Evolutionary conservation across 2,329 filamentous ascomycete species (phyloP).

Genomic region (Tolypocladium album): DNA sequence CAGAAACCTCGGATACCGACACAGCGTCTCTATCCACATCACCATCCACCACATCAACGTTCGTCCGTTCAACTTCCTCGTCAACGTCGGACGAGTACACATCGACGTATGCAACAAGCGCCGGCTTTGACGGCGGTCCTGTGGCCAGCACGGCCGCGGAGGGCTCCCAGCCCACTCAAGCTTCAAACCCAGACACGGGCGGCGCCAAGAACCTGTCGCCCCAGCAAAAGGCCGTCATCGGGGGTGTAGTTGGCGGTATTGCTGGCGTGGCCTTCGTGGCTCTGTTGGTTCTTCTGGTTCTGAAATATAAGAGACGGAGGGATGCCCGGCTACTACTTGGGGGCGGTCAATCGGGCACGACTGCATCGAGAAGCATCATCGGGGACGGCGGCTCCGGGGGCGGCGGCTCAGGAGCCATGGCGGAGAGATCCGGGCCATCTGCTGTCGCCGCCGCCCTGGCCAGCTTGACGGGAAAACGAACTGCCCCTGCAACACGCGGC

Average conservation of each 20-base stretch:
- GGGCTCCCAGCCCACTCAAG: conserved; percentile 7
- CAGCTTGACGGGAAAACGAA: conserved; percentile 30
- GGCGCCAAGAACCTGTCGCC: conserved; percentile 14
- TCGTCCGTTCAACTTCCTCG: neutral
- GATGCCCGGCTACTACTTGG: conserved; percentile 31
- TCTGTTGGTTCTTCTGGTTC: conserved; percentile 39
- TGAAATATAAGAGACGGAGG: conserved; percentile 45
- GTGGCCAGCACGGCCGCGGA: neutral
- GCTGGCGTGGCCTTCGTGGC: conserved; percentile 48
- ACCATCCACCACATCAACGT: neutral
- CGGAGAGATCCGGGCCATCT: conserved; percentile 28
- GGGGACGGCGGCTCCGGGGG: conserved; percentile 5
- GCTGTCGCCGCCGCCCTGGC: conserved; percentile 39
- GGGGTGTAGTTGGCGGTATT: conserved; percentile 45
- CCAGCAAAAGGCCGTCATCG: conserved; percentile 34
- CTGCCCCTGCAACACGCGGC: conserved; percentile 14
- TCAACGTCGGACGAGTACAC: neutral
- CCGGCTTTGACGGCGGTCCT: neutral
- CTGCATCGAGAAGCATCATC: conserved; percentile 2
- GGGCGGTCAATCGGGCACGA: conserved; percentile 21
- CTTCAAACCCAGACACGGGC: conserved; percentile 9
- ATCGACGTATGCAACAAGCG: neutral
- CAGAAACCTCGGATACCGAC: neutral
- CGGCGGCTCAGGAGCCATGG: conserved; percentile 25
- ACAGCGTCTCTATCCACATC: neutral